Base-by-base conservation (phyloP, 805 yeast species). In the Lipomyces yamanashiensis region DNA sequence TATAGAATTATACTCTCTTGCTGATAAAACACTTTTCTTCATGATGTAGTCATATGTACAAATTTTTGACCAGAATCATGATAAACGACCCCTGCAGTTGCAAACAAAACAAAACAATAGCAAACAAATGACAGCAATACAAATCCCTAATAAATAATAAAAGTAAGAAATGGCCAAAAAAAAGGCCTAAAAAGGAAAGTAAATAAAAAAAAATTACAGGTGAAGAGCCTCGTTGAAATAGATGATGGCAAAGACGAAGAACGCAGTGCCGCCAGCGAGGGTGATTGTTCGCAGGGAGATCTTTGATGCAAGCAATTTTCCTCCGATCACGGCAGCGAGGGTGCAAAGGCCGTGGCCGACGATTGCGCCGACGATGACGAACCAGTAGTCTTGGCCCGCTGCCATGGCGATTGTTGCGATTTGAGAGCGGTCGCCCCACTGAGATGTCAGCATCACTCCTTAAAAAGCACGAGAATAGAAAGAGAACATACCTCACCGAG, bases 401-500 rank as follows among this genome's bases (percentile, higher is more conserved):
- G 98, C 98, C 96, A 95, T 89, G 47, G 98, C 98, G 72, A 95
- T 92, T 40, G 98, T 95, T 50, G 98, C 97, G 61, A 95, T 91
- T 79, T 95, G 99, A 12, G 98, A 92, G 72, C 99, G 86, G 77
- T 95, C 99, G 57, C 99, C 99, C 96, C 98, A 92, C 79, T 60
- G 48, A 10, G 52, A 12, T 17, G 51, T 19, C 43, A 39, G 58
- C 44, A 21, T 6, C 19, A 48, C 17, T 34, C 36, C 9, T 3
- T 7, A 41, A 6, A 17, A 21, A 10, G 7, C 4, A 41, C 21
- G 23, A 21, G 13, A 47, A n/a, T 10, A 23, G 15, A 17, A 39
- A 40, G 15, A 10, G 36, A 7, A 61, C 61, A 19, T 45, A 52
- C 64, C 61, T 95, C 99, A 65, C 98, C 99, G 55, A 95, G 79